Base-by-base conservation (phyloP, 2,329 filamentous ascomycete genomes). In the Trichoderma sp. region DNA sequence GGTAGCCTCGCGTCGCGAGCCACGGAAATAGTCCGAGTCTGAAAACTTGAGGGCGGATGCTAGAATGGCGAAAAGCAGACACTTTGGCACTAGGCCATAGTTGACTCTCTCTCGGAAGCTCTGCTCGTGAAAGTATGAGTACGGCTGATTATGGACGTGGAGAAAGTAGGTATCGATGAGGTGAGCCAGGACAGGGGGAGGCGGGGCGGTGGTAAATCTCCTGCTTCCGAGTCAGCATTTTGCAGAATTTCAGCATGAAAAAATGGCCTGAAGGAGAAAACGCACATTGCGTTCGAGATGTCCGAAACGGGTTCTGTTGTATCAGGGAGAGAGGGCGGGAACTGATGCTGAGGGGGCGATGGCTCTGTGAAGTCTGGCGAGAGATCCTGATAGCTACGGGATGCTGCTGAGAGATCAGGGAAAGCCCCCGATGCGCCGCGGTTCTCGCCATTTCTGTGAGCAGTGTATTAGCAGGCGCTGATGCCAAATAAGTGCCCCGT, bases 41-140 rank as follows among this genome's bases (percentile, higher is more conserved):
- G 60, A 63, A 19, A 63, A 63, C 26, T 63, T 63, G 7, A 63
- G 60, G 28, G 60, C 60, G 14, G 60, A 63, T 21, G 60, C 60
- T 26, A 63, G 47, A 19, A 63, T 63, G 50, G 41, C 50, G 12
- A 63, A 63, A 39, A 63, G 48, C 14, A 63, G 19, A 7, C 60
- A 63, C 21, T 63, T 63, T 26, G 60, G 60, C 5, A 63, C 43
- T n/a, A 63, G 50, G 17, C 60, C 60, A 39, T 45, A 63, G 43
- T 55, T 63, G 7, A 55, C 7, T n/a, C 50, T 63, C 28, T 63
- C 60, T 17, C 60, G 60, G 24, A 63, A 63, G 50, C 48, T 63
- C 50, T 63, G 60, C 15, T 63, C 60, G 50, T 63, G 60, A 12
- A 63, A 63, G 6, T 63, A 63, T 26, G 60, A 43, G 44, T 63